Evolutionary conservation across 2,329 filamentous ascomycete species (phyloP).

Genomic region (Ustilaginoidea virens): DNA sequence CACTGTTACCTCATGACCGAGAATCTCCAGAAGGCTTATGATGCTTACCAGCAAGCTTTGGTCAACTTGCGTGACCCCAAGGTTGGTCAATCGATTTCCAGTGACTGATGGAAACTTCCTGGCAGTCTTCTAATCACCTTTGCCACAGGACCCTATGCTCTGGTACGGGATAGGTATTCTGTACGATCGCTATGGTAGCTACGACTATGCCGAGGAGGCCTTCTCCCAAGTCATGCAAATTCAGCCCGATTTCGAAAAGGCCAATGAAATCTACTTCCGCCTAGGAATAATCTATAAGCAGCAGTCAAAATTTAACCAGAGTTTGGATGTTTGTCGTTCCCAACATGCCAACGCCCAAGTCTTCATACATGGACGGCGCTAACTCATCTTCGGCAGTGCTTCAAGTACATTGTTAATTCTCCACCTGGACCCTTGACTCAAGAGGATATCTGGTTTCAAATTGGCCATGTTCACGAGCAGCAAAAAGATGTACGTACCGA

Average conservation of each 20-base stretch:
- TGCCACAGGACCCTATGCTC: conserved; percentile 83
- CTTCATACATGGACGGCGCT: too few relatives aligned
- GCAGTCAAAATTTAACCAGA: conserved; percentile 83
- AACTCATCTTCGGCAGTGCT: conserved; percentile 48
- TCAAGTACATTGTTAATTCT: conserved; percentile 92
- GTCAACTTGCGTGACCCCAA: conserved; percentile 90
- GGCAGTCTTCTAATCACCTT: too few relatives aligned
- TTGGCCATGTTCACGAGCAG: conserved; percentile 95
- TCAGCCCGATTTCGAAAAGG: conserved; percentile 94
- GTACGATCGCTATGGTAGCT: conserved; percentile 88
- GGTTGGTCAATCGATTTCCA: conserved; percentile 18
- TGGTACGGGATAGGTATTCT: conserved; percentile 99
- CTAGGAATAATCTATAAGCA: conserved; percentile 99
- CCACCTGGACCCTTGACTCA: conserved; percentile 86
- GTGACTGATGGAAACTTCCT: too few relatives aligned
- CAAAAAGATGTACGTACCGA: conserved; percentile 83
- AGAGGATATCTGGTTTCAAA: conserved; percentile 99
- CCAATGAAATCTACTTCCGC: conserved; percentile 97
- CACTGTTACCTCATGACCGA: conserved; percentile 99
- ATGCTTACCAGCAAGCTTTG: conserved; percentile 87
- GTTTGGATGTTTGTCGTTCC: conserved; percentile 67
- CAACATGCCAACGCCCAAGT: too few relatives aligned
- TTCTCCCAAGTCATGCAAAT: conserved; percentile 99
- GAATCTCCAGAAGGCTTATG: conserved; percentile 90
- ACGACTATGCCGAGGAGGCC: conserved; percentile 94